These are phyloP conservation scores for Leccinum pellstonianum DNA, from an alignment of 768 basidiomycete genomes.

Conservation along the genomic window DNA sequence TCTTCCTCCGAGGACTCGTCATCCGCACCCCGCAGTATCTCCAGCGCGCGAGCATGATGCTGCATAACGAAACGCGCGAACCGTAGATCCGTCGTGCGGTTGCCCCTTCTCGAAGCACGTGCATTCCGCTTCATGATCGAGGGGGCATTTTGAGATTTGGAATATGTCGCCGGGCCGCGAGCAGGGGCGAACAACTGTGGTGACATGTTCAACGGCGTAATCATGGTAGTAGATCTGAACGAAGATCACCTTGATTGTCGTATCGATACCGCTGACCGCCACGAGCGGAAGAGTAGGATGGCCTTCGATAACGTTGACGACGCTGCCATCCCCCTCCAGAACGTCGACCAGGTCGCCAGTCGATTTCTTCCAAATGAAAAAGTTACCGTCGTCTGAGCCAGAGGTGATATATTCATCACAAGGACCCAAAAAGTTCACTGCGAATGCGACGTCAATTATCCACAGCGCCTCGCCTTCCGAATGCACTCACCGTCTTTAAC, in stretches of 20 bases:
- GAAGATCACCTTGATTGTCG: constrained; percentile 68
- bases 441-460: not conserved
- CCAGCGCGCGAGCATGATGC: constrained; percentile 29
- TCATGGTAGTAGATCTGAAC: constrained; percentile 1
- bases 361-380: constrained; percentile 83
- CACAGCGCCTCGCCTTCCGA: not conserved
- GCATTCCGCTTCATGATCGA: constrained; percentile 58
- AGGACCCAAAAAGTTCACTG: constrained; percentile 85
- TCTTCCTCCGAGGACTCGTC: constrained; percentile 23
- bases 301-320: constrained; percentile 86
- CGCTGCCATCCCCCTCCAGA: constrained; percentile 76
- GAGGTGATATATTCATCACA: constrained; percentile 75
- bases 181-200: constrained; percentile 66
- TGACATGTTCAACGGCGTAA: not conserved
- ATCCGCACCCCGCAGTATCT: constrained; percentile 22
- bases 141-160: constrained; percentile 50
- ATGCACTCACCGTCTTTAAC: constrained; percentile 75
- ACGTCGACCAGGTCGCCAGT: constrained; percentile 66
- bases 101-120: constrained; percentile 31
- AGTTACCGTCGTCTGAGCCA: constrained; percentile 85
- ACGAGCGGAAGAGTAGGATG: constrained; percentile 76
- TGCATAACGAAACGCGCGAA: constrained; percentile 33
- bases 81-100: constrained; percentile 22
- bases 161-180: constrained; percentile 46
- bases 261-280: constrained; percentile 87